A percentile compares a stretch with the other conserved stretches of the same genome.
phyloP scores from a whole-genome alignment of 2,329 filamentous ascomycete genomes.

The Calonectria naviculata region DNA sequence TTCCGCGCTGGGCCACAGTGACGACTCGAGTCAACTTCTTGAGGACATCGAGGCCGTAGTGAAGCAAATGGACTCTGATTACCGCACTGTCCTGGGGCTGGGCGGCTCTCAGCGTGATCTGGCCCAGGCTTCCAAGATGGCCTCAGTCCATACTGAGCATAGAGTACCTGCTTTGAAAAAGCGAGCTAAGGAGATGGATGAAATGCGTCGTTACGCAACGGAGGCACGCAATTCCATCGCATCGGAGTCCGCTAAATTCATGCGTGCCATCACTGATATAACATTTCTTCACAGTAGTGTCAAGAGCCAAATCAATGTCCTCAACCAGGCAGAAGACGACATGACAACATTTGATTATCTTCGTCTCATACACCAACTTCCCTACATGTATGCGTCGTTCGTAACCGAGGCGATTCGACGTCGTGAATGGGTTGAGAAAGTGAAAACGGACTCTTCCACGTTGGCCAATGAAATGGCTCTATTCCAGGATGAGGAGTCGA shows the following conservation, averaged over 20 bases:
- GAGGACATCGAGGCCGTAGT: constrained; percentile 88
- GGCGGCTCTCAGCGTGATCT: constrained; percentile 71
- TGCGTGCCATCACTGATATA: constrained; percentile 85
- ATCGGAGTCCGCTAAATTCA: constrained; percentile 74
- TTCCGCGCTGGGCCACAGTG: constrained; percentile 66
- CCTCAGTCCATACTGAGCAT: constrained; percentile 71
- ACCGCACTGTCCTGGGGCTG: constrained; percentile 79
- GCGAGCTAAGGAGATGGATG: constrained; percentile 70
- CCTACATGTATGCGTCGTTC: constrained; percentile 90
- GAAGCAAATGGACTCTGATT: constrained; percentile 88
- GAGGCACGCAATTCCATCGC: constrained; percentile 77
- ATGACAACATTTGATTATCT: constrained; percentile 85
- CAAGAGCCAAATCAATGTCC: constrained; percentile 75
- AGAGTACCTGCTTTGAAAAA: constrained; percentile 68
- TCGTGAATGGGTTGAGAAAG: constrained; percentile 91
- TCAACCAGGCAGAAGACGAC: constrained; percentile 81
- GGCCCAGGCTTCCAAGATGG: constrained; percentile 71
- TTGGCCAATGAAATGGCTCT: constrained; percentile 93
- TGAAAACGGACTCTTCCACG: constrained; percentile 86
- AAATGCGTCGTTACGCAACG: constrained; percentile 67
- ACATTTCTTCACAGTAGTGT: constrained; percentile 80
- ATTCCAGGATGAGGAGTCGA: constrained; percentile 92
- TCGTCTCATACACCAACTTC: constrained; percentile 82
- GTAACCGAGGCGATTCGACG: constrained; percentile 87
- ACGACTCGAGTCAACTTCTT: constrained; percentile 76